Percentiles rank a stretch among this genome's conserved stretches.
Conservation (phyloP, 1,284 basidiomycete species). For the Ceratobasidium sp. region DNA sequence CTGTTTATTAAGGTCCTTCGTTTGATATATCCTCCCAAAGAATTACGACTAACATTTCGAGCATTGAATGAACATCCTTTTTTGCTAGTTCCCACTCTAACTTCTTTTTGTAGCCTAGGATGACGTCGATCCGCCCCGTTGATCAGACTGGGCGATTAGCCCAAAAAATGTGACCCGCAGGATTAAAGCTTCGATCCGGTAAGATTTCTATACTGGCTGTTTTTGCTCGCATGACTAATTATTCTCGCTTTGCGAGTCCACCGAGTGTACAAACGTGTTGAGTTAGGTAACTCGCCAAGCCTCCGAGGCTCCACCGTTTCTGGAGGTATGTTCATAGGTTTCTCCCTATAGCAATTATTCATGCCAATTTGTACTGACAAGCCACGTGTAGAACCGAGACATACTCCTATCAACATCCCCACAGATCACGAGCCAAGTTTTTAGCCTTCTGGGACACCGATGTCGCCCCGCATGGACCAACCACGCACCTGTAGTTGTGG, state of each 20-base stretch:
- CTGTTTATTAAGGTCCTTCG: not conserved
- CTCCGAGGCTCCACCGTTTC: constrained; percentile 38
- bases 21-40: constrained; percentile 22
- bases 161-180: too few relatives aligned
- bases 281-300: constrained; percentile 35
- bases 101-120: not conserved
- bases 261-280: not conserved
- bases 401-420: not conserved
- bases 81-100: not conserved
- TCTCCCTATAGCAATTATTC: constrained; percentile 8
- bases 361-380: constrained; percentile 9
- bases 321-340: constrained; percentile 33
- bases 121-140: constrained; percentile 1
- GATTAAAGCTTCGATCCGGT: not conserved
- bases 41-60: too few relatives aligned
- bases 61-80: not conserved
- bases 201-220: not conserved
- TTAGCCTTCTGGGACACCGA: constrained; percentile 27
- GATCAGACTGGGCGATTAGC: constrained; percentile 5
- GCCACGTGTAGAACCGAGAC: constrained; percentile 15
- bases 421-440: constrained; percentile 31
- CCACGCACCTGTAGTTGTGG: constrained; percentile 2
- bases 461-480: constrained; percentile 34
- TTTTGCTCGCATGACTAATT: not conserved
- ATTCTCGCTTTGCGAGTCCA: not conserved